These are phyloP conservation scores for Daedalea quercina DNA, from an alignment of 768 basidiomycete species.

Conservation along the genomic window DNA sequence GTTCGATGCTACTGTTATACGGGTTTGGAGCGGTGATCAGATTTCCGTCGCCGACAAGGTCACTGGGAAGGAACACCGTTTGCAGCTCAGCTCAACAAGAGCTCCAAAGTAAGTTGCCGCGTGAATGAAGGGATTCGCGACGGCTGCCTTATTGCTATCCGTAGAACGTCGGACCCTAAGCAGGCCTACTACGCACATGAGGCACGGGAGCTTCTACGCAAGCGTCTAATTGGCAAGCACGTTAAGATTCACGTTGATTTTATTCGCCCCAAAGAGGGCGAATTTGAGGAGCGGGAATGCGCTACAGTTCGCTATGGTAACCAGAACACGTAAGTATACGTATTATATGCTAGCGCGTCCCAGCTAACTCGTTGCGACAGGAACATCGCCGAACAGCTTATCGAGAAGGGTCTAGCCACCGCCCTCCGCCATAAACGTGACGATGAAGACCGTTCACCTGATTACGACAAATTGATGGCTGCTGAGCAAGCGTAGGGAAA, in stretches of 20 bases:
- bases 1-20: conserved; percentile 79
- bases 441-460: conserved; percentile 93
- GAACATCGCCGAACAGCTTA: conserved; percentile 87
- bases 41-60: conserved; percentile 75
- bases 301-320: conserved; percentile 83
- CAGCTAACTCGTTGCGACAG: conserved; percentile 29
- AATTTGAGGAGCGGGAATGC: conserved; percentile 90
- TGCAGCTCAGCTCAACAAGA: conserved; percentile 85
- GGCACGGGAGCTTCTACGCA: conserved; percentile 88
- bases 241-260: conserved; percentile 87
- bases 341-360: neutral
- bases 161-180: conserved; percentile 79
- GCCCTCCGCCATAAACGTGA: conserved; percentile 90
- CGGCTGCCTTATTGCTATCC: neutral
- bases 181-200: conserved; percentile 87
- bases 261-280: conserved; percentile 84
- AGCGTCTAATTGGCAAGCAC: conserved; percentile 85
- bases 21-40: conserved; percentile 92
- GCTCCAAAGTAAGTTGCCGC: conserved; percentile 59
- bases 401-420: conserved; percentile 88
- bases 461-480: conserved; percentile 92
- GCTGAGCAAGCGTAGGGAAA: conserved; percentile 81
- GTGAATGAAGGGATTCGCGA: neutral
- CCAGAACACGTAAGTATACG: conserved; percentile 51
- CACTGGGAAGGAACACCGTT: conserved; percentile 64